Evolutionary conservation across 169 alveolate species (phyloP), one percentile per base, ranked within the genome.

Genomic region (Ichthyophthirius multifiliis): DNA sequence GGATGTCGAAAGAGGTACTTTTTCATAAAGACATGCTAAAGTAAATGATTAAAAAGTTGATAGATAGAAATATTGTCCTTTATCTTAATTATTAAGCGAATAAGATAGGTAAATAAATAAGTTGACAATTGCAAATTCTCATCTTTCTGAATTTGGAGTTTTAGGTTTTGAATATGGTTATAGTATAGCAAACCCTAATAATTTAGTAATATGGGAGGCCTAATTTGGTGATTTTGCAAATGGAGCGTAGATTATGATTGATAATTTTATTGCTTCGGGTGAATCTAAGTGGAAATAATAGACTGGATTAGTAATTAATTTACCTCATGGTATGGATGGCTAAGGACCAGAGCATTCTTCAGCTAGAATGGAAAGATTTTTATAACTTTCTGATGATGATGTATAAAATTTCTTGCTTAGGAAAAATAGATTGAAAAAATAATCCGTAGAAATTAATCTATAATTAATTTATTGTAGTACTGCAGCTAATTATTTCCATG

Each of bases 181-280:
- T 83, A 90, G 98, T 65, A 76, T 94, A 78, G 97, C 97, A 65
- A 93, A 94, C 75, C 98, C 99, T 34, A 94, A 95, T 84, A 90
- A 94, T 9, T 83, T 97, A 65, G 83, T 74, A 5, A 64, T 83
- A 6, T 90, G 95, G 96, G 94, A 94, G 85, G 97, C 98, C 37
- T 97, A 98, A 88, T 98, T 98, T 74, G 99, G 99, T 43, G 99
- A 98, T 87, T 98, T 98, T 85, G 97, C 98, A 35, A 98, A 98
- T 76, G 98, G 97, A 27, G 99, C 99, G 18, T 98, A 98, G 88
- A 94, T 95, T 45, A 94, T 95, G 63, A 95, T 95, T 55, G 99
- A 98, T 85, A 96, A 96, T 76, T 97, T 95, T 82, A 90, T 98
- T 13, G 95, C 96, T 43, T 83, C 97, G 30, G 99, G 98, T 2